These are phyloP conservation scores for Colletotrichum higginsianum DNA, from an alignment of 2,329 filamentous ascomycete genomes.

Conservation along the genomic window DNA sequence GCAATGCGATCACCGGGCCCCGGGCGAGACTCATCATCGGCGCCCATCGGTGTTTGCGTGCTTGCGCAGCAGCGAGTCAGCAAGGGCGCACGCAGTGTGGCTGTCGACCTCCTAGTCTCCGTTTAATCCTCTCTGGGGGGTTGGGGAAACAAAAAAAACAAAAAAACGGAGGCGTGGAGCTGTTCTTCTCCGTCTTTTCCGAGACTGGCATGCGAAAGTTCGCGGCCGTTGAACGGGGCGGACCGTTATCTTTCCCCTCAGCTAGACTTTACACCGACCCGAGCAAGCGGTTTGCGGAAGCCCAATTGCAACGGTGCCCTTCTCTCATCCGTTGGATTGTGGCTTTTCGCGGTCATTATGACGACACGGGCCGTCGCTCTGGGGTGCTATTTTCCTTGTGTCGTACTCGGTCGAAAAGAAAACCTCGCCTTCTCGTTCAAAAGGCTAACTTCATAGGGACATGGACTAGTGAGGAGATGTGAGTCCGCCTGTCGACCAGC, in stretches of 20 bases:
- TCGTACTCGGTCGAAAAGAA: background rate
- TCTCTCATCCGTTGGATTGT: background rate
- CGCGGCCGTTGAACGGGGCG: background rate
- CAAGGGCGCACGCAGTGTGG: background rate
- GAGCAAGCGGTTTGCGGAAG: conserved; percentile 30
- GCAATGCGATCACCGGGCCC: conserved; percentile 10
- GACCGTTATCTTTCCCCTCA: background rate
- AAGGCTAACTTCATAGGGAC: conserved; percentile 39
- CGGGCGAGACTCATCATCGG: background rate
- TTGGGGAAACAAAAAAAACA: background rate
- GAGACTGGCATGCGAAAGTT: conserved; percentile 23
- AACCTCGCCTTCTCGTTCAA: background rate
- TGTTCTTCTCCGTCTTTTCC: background rate
- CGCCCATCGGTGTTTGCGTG: background rate
- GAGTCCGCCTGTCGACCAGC: conserved; percentile 21
- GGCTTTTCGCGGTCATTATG: background rate
- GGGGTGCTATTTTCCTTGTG: conserved; percentile 17
- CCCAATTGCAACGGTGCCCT: background rate
- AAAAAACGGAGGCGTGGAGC: background rate
- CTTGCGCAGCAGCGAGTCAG: conserved; percentile 9
- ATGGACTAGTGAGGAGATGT: conserved; percentile 40
- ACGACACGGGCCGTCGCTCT: conserved; percentile 4
- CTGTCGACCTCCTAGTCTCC: background rate
- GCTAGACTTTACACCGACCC: background rate
- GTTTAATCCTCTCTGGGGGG: background rate